These are phyloP conservation scores for Prunus yedoensis DNA, from an alignment of 331 rosid species.

Conservation along the genomic window DNA sequence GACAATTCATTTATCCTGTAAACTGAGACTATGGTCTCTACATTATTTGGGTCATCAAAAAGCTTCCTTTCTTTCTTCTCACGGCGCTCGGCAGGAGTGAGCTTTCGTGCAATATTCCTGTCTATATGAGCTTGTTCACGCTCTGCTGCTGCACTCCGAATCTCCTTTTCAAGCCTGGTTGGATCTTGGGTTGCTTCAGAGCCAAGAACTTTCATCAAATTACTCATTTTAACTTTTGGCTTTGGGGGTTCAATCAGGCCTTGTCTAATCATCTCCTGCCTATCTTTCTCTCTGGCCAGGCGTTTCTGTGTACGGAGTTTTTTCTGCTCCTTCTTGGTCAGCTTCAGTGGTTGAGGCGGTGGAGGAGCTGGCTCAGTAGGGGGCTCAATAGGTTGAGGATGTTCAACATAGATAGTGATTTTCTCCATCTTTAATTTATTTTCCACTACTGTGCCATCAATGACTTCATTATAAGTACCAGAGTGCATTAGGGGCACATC, in stretches of 20 bases:
- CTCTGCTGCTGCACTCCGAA: constrained; percentile 95
- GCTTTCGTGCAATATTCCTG: constrained; percentile 93
- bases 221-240: constrained; percentile 93
- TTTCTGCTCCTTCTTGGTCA: constrained; percentile 95
- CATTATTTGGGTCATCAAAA: constrained; percentile 66
- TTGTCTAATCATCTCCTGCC: constrained; percentile 96
- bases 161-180: constrained; percentile 88
- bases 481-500: constrained; percentile 61
- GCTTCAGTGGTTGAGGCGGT: constrained; percentile 97
- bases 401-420: constrained; percentile 79
- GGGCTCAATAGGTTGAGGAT: constrained; percentile 96
- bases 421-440: constrained; percentile 65
- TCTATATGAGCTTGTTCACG: constrained; percentile 99
- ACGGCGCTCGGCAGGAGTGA: constrained; percentile 93
- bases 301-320: constrained; percentile 94
- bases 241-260: constrained; percentile 96
- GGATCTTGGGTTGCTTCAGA: constrained; percentile 99
- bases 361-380: constrained; percentile 95
- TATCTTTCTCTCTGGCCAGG: constrained; percentile 84
- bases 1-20: constrained; percentile 83
- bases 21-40: constrained; percentile 77
- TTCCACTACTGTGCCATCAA: constrained; percentile 45
- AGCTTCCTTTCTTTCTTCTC: constrained; percentile 94
- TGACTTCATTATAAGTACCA: constrained; percentile 58
- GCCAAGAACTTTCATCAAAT: constrained; percentile 93